Conservation (phyloP, 192 early-diverging fungal genomes). For the Mortierella alpina region DNA sequence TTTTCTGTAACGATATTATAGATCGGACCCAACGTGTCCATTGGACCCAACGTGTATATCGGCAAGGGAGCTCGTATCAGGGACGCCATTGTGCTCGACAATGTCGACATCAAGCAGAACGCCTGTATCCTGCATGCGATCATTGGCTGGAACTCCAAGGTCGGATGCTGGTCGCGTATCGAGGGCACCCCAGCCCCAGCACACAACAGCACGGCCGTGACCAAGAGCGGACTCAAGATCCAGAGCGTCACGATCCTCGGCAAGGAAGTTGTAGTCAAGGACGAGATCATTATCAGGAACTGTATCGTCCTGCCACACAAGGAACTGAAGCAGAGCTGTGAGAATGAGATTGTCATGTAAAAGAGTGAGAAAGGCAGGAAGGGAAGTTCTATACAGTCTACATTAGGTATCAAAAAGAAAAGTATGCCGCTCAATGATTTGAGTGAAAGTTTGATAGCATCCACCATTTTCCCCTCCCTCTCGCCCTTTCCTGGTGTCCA, state of each 20-base stretch:
- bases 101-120: slow-evolving; percentile 91
- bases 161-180: slow-evolving; percentile 94
- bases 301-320: slow-evolving; percentile 98
- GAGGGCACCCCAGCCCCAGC: slow-evolving; percentile 83
- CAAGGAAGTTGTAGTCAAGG: slow-evolving; percentile 91
- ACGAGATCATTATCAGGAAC: slow-evolving; percentile 95
- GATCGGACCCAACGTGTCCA: slow-evolving; percentile 96
- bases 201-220: slow-evolving; percentile 82
- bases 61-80: slow-evolving; percentile 94
- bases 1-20: slow-evolving; percentile 31
- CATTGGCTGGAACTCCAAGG: slow-evolving; percentile 93
- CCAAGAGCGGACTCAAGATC: slow-evolving; percentile 88
- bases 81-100: slow-evolving; percentile 94
- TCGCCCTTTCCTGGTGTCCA: neutral
- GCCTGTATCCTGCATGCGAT: slow-evolving; percentile 89
- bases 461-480: neutral
- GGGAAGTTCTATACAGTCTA: neutral
- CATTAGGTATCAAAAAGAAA: neutral
- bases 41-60: slow-evolving; percentile 89
- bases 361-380: neutral
- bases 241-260: slow-evolving; percentile 93
- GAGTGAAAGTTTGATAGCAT: no score
- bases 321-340: slow-evolving; percentile 89
- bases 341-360: slow-evolving; percentile 97
- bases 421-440: no score